Conservation (phyloP, 2,329 filamentous ascomycete genomes). For the Paramyrothecium roridum region DNA sequence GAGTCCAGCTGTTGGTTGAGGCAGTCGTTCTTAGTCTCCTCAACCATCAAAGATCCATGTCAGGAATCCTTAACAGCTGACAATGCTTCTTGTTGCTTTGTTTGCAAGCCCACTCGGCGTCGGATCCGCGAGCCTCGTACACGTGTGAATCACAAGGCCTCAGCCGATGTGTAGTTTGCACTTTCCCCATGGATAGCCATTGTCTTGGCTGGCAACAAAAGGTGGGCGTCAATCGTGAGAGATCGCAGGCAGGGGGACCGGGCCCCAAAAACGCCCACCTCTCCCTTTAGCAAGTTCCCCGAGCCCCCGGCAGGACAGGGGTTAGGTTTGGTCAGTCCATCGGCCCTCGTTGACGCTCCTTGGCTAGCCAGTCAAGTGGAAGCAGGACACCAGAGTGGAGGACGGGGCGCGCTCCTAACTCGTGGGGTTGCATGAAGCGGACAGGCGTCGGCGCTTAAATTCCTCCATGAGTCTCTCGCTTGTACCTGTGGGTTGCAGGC, state of each 20-base stretch:
- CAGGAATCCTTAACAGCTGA: too few species aligned
- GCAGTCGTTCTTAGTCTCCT: too few species aligned
- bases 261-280: background rate
- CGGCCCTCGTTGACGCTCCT: background rate
- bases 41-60: too few species aligned
- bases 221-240: background rate
- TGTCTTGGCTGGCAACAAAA: background rate
- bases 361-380: slow-evolving; percentile 11
- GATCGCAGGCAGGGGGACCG: background rate
- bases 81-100: too few species aligned
- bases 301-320: background rate
- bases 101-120: too few species aligned
- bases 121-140: too few species aligned
- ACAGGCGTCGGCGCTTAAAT: slow-evolving; percentile 57
- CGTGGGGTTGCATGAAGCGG: slow-evolving; percentile 45
- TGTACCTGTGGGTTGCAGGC: slow-evolving; percentile 35
- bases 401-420: slow-evolving; percentile 17
- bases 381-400: slow-evolving; percentile 13
- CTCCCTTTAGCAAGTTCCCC: background rate
- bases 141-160: too few species aligned
- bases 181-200: background rate
- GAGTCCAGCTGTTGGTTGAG: too few species aligned
- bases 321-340: background rate
- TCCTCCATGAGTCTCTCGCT: slow-evolving; percentile 31
- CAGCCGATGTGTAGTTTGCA: background rate